Evolutionary conservation across 257 asterid species (phyloP).

Genomic region (Rauvolfia tetraphylla): DNA sequence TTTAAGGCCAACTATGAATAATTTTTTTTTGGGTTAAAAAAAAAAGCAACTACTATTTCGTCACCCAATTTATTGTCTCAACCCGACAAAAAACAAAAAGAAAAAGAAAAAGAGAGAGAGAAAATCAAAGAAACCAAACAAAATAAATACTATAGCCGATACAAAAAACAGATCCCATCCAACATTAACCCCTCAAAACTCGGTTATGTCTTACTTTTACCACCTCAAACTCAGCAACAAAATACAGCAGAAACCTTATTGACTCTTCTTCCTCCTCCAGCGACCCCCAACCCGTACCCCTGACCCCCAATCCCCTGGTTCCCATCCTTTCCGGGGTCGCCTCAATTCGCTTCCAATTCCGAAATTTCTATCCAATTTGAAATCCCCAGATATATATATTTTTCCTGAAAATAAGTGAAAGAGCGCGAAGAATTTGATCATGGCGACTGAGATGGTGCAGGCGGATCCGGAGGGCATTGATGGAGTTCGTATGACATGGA

Average conservation of each 20-base stretch:
- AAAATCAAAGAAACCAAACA: too few relatives aligned
- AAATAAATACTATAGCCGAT: too few relatives aligned
- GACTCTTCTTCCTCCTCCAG: conserved; percentile 4
- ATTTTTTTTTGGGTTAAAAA: too few relatives aligned
- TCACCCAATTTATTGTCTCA: too few relatives aligned
- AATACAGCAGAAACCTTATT: neutral
- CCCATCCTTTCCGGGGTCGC: neutral
- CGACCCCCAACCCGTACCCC: neutral
- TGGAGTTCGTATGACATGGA: conserved; percentile 95
- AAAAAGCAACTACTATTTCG: too few relatives aligned
- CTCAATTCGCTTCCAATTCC: conserved; percentile 1
- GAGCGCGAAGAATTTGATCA: conserved; percentile 3
- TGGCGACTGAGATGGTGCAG: conserved; percentile 77
- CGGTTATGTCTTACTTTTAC: conserved; percentile 34
- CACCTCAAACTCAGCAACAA: neutral
- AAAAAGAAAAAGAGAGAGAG: too few relatives aligned
- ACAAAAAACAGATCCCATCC: too few relatives aligned
- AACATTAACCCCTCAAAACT: too few relatives aligned
- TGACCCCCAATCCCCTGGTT: neutral
- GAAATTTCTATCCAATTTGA: neutral
- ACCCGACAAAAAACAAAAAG: too few relatives aligned
- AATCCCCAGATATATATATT: neutral
- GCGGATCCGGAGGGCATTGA: conserved; percentile 89
- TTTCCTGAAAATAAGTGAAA: neutral
- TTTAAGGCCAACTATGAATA: too few relatives aligned